A percentile compares a stretch with the other conserved stretches of the same genome.
Conservation (phyloP, 768 basidiomycete species). For the Rhizopogon sp. region DNA sequence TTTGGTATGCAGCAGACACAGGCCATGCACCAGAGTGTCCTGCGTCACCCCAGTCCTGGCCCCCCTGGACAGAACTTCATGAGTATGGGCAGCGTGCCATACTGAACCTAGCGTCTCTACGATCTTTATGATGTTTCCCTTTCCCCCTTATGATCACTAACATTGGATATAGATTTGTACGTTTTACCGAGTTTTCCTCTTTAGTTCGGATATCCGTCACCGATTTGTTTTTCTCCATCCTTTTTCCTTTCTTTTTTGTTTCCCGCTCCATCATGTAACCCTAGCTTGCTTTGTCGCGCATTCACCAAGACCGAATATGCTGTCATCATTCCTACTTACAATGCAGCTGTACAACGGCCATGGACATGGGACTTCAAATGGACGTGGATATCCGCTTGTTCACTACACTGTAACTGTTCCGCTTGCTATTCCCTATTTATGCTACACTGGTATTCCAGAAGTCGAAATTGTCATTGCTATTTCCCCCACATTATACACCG, state of each 20-base stretch:
- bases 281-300: conserved; percentile 5
- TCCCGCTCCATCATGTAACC: conserved; percentile 9
- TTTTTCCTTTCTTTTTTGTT: conserved; percentile 12
- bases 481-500: neutral
- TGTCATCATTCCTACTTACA: conserved; percentile 20
- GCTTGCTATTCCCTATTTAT: conserved; percentile 8
- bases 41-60: conserved; percentile 75
- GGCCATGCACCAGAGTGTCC: conserved; percentile 82
- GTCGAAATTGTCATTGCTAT: conserved; percentile 1
- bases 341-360: conserved; percentile 23
- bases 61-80: conserved; percentile 46
- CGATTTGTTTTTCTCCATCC: conserved; percentile 5
- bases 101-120: conserved; percentile 15
- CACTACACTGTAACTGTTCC: conserved; percentile 47
- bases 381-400: conserved; percentile 49
- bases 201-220: conserved; percentile 1
- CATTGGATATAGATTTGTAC: conserved; percentile 23
- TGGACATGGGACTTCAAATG: conserved; percentile 49
- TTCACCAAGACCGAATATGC: conserved; percentile 6
- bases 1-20: conserved; percentile 55
- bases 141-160: neutral
- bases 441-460: conserved; percentile 9
- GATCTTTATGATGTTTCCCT: neutral
- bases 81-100: conserved; percentile 33
- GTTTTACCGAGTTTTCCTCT: conserved; percentile 7